Evolutionary conservation across 257 asterid species (phyloP), one percentile per base, ranked within the genome.

Genomic region (Buddleja alternifolia): DNA sequence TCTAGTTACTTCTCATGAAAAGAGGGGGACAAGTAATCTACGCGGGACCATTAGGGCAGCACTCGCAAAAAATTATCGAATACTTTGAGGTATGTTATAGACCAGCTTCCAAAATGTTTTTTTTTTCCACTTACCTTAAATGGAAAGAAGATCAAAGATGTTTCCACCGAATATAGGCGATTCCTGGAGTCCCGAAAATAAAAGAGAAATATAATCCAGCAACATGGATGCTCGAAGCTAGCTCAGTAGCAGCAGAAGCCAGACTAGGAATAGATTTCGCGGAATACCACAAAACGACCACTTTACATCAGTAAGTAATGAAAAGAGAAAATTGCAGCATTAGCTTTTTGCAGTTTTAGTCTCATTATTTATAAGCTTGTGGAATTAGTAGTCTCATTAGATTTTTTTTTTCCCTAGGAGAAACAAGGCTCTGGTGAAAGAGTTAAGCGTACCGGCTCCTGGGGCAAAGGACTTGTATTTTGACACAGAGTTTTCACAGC

Each of bases 221-320:
- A 56, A 85, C 96, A 6, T 92, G 96, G 97, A 92, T 89, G 97
- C 85, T 92, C 10, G 95, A 89, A 81, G 95, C 76, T 24, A 92
- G 92, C 84, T 89, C 95, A 7, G 64, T 77, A 11, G 85, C 86
- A 4, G 70, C 81, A 2, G 97, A 92, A 76, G 78, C 81, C 37
- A 78, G 81, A 51, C 89, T 89, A 2, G 87, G 81, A 20, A 76
- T 88, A 11, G 91, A 88, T 69, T 88, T 92, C 20, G 87, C 96
- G 1, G 89, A 90, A 24, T 45, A 81, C 67, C 89, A 92, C 78
- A 84, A 72, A 67, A 54, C 90, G 71, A 72, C 98, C 21, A 29
- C 78, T 20, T 75, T 88, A 57, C 37, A 82, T 52, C 73, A 78
- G 97, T 84, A 83, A 83, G 89, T 71, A 46, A 51, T 52, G 1